phyloP scores from a whole-genome alignment of 352 stramenopile genomes.

The Hyaloperonospora arabidopsidis region DNA sequence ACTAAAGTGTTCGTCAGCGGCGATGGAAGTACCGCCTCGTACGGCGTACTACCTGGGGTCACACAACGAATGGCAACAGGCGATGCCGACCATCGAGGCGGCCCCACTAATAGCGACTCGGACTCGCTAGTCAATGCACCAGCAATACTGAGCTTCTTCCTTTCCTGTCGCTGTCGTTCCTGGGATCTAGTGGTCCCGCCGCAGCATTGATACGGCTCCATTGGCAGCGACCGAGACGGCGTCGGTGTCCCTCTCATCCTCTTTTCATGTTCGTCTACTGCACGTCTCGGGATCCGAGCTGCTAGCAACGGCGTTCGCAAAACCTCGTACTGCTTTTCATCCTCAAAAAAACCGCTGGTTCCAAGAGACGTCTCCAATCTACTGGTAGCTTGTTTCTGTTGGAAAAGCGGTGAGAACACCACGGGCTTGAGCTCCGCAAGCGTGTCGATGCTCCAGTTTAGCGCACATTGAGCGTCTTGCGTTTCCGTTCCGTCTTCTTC shows the following conservation, averaged over 20 bases:
- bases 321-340: constrained; percentile 39
- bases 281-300: not conserved
- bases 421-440: constrained; percentile 53
- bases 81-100: constrained; percentile 27
- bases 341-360: constrained; percentile 41
- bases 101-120: constrained; percentile 11
- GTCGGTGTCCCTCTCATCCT: constrained; percentile 4
- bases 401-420: constrained; percentile 38
- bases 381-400: constrained; percentile 25
- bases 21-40: constrained; percentile 15
- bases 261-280: not conserved
- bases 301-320: constrained; percentile 31
- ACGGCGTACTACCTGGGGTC: constrained; percentile 11
- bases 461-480: constrained; percentile 9
- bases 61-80: constrained; percentile 16
- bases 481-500: constrained; percentile 2
- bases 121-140: constrained; percentile 9
- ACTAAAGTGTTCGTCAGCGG: constrained; percentile 10
- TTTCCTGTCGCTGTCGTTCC: constrained; percentile 34
- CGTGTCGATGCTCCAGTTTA: constrained; percentile 66
- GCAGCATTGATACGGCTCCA: constrained; percentile 37
- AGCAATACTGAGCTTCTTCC: constrained; percentile 3
- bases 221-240: constrained; percentile 3
- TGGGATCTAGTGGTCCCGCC: constrained; percentile 34
- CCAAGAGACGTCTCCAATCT: not conserved